Conservation (phyloP, 306 rosid genomes). For the Glycine tomentella region DNA sequence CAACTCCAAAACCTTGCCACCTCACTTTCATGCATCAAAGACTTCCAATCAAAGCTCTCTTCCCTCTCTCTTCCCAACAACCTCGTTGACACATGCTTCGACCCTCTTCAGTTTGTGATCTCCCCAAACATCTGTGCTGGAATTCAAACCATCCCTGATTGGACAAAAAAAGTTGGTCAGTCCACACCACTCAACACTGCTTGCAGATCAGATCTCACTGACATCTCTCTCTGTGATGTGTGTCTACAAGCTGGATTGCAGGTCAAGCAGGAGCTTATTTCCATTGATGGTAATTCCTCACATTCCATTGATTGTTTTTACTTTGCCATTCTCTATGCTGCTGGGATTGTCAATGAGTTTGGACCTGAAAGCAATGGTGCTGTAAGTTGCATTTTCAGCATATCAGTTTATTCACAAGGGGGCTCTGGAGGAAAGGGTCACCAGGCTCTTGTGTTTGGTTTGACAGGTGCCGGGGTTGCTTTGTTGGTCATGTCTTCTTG, state of each 20-base stretch:
- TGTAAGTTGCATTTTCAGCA: conserved; percentile 62
- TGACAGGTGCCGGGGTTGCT: conserved; percentile 79
- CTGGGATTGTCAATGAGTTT: conserved; percentile 76
- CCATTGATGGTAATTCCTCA: conserved; percentile 70
- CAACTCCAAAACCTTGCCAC: conserved; percentile 62
- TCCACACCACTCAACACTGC: conserved; percentile 56
- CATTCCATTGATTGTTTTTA: conserved; percentile 64
- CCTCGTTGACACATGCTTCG: conserved; percentile 57
- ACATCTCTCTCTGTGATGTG: conserved; percentile 62
- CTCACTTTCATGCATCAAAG: conserved; percentile 70
- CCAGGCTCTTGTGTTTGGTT: conserved; percentile 72
- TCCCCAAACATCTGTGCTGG: conserved; percentile 67
- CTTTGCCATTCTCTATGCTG: conserved; percentile 77
- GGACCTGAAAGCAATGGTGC: conserved; percentile 85
- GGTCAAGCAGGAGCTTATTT: conserved; percentile 48
- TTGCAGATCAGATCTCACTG: conserved; percentile 68
- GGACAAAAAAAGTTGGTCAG: conserved; percentile 61
- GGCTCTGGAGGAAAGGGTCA: conserved; percentile 54
- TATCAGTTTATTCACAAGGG: conserved; percentile 50
- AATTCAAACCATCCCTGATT: conserved; percentile 60
- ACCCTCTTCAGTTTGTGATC: conserved; percentile 71
- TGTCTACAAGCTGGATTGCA: conserved; percentile 66
- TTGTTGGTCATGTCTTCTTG: conserved; percentile 62
- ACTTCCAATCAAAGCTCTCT: conserved; percentile 67
- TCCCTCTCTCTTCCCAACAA: conserved; percentile 54